phyloP scores from a whole-genome alignment of 2,329 filamentous ascomycete species.

The Claviceps sp. region DNA sequence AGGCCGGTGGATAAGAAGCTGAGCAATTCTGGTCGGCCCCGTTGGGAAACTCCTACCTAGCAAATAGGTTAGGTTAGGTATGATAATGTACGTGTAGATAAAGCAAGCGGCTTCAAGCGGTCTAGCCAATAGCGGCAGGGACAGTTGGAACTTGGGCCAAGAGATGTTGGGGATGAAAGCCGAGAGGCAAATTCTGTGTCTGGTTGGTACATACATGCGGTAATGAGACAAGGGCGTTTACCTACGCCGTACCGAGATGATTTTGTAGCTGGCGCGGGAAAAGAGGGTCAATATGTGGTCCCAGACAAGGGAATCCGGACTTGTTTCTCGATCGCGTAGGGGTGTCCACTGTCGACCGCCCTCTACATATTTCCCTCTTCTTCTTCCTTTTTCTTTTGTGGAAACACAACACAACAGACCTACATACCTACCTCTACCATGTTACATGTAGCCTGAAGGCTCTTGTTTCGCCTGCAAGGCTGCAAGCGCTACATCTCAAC shows the following conservation, averaged over 20 bases:
- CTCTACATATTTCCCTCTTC: neutral
- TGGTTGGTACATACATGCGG: neutral
- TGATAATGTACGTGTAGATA: neutral
- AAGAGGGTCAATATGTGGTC: slow-evolving; percentile 7
- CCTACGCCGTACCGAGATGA: too few relatives aligned
- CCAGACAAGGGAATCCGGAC: neutral
- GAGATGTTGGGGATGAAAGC: neutral
- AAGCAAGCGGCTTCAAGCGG: neutral
- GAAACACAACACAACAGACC: too few relatives aligned
- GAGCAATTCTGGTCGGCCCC: neutral
- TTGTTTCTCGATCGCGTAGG: too few relatives aligned
- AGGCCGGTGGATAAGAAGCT: neutral
- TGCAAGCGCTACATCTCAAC: too few relatives aligned
- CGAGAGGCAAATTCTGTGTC: slow-evolving; percentile 3
- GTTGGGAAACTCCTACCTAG: neutral
- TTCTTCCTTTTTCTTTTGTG: neutral
- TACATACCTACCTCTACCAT: too few relatives aligned
- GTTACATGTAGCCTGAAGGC: too few relatives aligned
- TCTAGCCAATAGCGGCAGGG: neutral
- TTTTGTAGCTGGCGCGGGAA: neutral
- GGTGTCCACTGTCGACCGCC: too few relatives aligned
- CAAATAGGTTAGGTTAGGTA: too few relatives aligned
- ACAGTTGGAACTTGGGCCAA: neutral
- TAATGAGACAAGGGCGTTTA: neutral
- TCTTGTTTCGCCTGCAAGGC: too few relatives aligned